Conservation (phyloP, 2,329 filamentous ascomycete species). For the Fusarium sp. region DNA sequence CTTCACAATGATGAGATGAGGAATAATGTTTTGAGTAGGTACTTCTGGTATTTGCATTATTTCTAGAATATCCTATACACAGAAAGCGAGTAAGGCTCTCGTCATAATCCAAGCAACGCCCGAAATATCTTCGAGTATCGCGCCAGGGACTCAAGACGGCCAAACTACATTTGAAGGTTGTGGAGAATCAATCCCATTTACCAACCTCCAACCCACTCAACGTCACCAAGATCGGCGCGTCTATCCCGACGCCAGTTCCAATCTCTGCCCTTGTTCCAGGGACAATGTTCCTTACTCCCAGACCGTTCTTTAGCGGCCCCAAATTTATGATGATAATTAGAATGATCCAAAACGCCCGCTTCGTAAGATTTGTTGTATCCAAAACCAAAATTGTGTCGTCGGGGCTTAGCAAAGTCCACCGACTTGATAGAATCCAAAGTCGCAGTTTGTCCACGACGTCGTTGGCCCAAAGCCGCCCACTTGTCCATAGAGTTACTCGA, state of each 20-base stretch:
- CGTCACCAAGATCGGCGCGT: slow-evolving; percentile 77
- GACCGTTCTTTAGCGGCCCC: slow-evolving; percentile 58
- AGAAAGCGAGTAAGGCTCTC: slow-evolving; percentile 72
- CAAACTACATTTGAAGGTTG: slow-evolving; percentile 72
- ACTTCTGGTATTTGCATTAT: slow-evolving; percentile 72
- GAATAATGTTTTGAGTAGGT: slow-evolving; percentile 65
- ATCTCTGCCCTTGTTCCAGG: slow-evolving; percentile 70
- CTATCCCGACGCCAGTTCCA: slow-evolving; percentile 73
- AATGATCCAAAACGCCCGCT: slow-evolving; percentile 63
- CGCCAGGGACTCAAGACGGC: slow-evolving; percentile 47
- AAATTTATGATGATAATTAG: slow-evolving; percentile 53
- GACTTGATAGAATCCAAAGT: slow-evolving; percentile 64
- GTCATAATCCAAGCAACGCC: slow-evolving; percentile 49
- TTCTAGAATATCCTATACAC: slow-evolving; percentile 68
- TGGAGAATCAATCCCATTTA: slow-evolving; percentile 66
- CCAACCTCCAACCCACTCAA: slow-evolving; percentile 97
- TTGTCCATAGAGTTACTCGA: slow-evolving; percentile 75
- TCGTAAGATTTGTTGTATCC: slow-evolving; percentile 64
- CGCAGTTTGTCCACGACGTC: slow-evolving; percentile 74
- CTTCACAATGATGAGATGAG: background rate
- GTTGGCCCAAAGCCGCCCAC: slow-evolving; percentile 89
- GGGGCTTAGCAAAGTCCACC: slow-evolving; percentile 60
- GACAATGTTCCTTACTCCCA: slow-evolving; percentile 61
- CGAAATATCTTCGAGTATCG: slow-evolving; percentile 46
- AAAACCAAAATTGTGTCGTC: slow-evolving; percentile 62